Base-by-base conservation (phyloP, 805 yeast genomes). In the Cyberlindnera mrakii region DNA sequence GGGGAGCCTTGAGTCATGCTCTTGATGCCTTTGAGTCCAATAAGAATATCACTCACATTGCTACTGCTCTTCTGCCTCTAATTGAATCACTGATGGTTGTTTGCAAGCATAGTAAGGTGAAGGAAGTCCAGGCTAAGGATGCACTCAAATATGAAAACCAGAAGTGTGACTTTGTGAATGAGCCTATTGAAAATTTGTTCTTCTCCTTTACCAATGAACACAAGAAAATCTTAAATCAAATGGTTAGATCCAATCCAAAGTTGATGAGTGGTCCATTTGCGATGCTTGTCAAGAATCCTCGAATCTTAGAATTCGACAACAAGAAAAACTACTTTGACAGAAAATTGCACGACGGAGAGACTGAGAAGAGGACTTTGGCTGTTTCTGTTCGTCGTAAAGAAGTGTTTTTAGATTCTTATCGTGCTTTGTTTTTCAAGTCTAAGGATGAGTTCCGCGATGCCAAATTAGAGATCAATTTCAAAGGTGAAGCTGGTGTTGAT, bases 241-340 rank as follows among this genome's bases (percentile, higher is more conserved):
- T 93, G 95, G 91, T 93, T 25, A 73, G 96, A 49, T 74, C 83
- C 16, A 90, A 88, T 62, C 95, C 97, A 1, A 86, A 89, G 54
- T 71, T 93, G 53, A 86, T 91, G 96, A 84, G 91, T 62, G 99
- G 99, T 0, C 95, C 98, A 14, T 89, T 93, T 59, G 78, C 96
- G 1, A 80, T 89, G 72, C 70, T 93, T 52, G 91, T 93, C 14
- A 75, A 83, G 53, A 91, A 88, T 58, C 93, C 96, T 7, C 80
- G 81, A 57, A 91, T 90, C 3, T 67, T 93, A 50, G 98, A 93
- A 55, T 93, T 93, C 66, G 98, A 93, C 64, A 93, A 90, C 66
- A 93, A 95, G 66, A 77, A 86, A 57, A 81, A 81, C 52, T 89
- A 82, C 63, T 91, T 93, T 58, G 85, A 80, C 51, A 75, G 91